These are phyloP conservation scores for Hygrophoropsis aurantiaca DNA, from an alignment of 768 basidiomycete species.

Conservation along the genomic window DNA sequence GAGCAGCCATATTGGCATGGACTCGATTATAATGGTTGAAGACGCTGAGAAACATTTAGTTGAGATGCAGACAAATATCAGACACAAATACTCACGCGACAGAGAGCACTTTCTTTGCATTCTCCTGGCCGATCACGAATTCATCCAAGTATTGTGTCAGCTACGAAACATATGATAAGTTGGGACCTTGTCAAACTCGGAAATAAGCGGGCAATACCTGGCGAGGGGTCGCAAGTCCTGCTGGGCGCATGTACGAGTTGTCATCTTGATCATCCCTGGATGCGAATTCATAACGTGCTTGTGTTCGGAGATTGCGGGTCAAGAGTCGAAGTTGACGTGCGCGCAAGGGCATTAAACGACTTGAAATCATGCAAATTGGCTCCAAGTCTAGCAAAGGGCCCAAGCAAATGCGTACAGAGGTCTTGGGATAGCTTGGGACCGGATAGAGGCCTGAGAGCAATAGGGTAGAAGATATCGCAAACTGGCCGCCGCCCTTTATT, in stretches of 20 bases:
- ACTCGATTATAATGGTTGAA: conserved; percentile 96
- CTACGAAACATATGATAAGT: conserved; percentile 37
- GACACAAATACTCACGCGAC: conserved; percentile 71
- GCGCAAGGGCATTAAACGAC: conserved; percentile 21
- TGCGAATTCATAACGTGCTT: conserved; percentile 49
- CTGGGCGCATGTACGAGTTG: conserved; percentile 35
- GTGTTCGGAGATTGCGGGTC: conserved; percentile 50
- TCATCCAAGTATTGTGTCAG: conserved; percentile 84
- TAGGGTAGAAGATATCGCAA: no score
- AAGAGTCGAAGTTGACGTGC: conserved; percentile 26
- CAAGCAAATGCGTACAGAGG: no score
- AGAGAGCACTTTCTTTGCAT: conserved; percentile 89
- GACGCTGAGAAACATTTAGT: conserved; percentile 49
- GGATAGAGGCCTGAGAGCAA: no score
- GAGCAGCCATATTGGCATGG: conserved; percentile 59
- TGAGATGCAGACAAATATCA: conserved; percentile 1
- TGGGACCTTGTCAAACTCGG: neutral
- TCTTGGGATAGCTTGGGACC: no score
- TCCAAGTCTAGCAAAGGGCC: no score
- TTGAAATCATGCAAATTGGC: conserved; percentile 15
- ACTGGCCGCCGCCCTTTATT: no score
- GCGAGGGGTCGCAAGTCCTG: conserved; percentile 58
- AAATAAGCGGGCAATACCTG: conserved; percentile 34
- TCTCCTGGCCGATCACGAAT: conserved; percentile 89
- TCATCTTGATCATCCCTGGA: conserved; percentile 31